Percentiles rank a stretch among this genome's conserved stretches.
phyloP scores from a whole-genome alignment of 2,329 filamentous ascomycete genomes.

The Dactylellina sp. region DNA sequence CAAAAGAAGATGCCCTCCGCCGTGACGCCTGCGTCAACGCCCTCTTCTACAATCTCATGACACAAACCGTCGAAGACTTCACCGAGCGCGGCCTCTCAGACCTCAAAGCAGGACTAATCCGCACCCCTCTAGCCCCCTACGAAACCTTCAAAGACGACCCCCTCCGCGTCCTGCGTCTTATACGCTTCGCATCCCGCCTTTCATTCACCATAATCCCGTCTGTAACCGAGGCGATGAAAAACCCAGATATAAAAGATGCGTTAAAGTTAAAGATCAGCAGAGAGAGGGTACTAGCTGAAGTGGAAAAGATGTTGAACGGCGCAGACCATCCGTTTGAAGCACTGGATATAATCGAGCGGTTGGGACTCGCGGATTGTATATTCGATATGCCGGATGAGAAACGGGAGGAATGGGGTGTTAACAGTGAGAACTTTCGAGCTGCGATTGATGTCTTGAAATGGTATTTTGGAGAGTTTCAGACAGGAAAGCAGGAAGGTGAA shows the following conservation, averaged over 20 bases:
- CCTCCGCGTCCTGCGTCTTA: constrained; percentile 83
- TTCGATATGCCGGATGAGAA: constrained; percentile 24
- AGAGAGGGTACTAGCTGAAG: constrained; percentile 85
- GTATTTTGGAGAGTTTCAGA: constrained; percentile 66
- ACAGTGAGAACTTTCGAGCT: constrained; percentile 69
- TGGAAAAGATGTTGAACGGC: constrained; percentile 82
- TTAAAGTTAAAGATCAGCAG: constrained; percentile 90
- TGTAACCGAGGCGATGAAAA: constrained; percentile 79
- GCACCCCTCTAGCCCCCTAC: constrained; percentile 86
- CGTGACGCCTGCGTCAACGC: constrained; percentile 95
- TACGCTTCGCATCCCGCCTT: constrained; percentile 89
- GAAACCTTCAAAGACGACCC: constrained; percentile 97
- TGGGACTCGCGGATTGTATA: constrained; percentile 55
- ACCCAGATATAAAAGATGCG: constrained; percentile 77
- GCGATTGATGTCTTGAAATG: constrained; percentile 74
- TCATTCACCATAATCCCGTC: constrained; percentile 79
- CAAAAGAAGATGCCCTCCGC: constrained; percentile 86
- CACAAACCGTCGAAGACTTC: constrained; percentile 83
- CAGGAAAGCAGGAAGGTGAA: no score
- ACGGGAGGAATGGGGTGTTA: constrained; percentile 35
- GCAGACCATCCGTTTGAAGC: constrained; percentile 65
- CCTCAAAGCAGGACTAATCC: constrained; percentile 77
- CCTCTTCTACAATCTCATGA: constrained; percentile 93
- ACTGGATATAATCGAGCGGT: constrained; percentile 50
- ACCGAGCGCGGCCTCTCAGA: constrained; percentile 79